Base-by-base conservation (phyloP, 768 basidiomycete species). In the Tremella fuciformis region DNA sequence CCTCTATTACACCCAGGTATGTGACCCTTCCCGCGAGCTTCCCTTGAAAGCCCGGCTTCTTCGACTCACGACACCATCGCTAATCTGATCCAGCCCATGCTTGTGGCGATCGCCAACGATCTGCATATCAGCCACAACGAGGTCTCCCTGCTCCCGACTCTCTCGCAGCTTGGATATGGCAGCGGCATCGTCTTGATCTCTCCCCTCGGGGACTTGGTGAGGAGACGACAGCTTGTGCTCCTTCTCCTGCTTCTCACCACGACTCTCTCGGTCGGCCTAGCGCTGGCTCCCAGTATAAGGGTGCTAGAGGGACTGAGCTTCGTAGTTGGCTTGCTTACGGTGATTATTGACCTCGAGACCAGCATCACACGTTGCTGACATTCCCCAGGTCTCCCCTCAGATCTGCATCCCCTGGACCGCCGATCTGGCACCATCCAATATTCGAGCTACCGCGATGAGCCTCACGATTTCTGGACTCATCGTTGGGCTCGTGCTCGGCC, bases 201-300 rank as follows among this genome's bases (percentile, higher is more conserved):
- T 0, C 91, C 91, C 1, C 80, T 90, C 0, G 91, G 91, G 8
- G 91, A 94, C 73, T 82, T 92, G 19, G 82, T 90, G 24, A 85
- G 87, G 19, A 79, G 90, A 37, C 81, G 91, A 13, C 85, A 84
- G 44, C 80, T 94, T 0, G 81, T 87, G 26, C 79, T 93, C 18
- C 59, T 80, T 13, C 76, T 90, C 19, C 78, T 86, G 42, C 63
- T 82, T 1, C 48, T 82, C 21, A 84, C 86, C 0, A 81, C 82
- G 0, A 67, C 80, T 2, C 79, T 94, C 2, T 84, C 87, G 0
- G 84, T 92, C 50, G 89, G 86, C 0, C 80, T 91, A 0, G 82
- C 87, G 0, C 62, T 88, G 13, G 87, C 88, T 0, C 76, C 75
- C 1, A 82, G 76, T 50, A 78, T 89, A 3, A 77, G 75, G 8